Evolutionary conservation across 257 asterid genomes (phyloP), one percentile per base, ranked within the genome.

Genomic region (Primulina eburnea): DNA sequence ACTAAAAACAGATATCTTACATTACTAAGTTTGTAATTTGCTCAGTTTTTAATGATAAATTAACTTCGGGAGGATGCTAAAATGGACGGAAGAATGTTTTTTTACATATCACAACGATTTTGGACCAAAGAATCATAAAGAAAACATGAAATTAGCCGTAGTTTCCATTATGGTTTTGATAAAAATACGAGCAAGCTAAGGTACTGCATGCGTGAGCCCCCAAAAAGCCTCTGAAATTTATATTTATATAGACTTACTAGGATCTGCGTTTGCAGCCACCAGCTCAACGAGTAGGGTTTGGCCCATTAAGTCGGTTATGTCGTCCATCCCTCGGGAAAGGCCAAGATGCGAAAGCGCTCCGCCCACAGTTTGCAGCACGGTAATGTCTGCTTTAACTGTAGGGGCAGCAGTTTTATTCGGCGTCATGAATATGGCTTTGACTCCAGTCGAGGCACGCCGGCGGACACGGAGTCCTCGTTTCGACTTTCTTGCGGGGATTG

Each of bases 341-440:
- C 86, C 81, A 14, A 84, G 76, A 77, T 81, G 80, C 57, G 70
- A 24, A 40, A 84, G 77, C 55, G 69, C 69, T 8, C 88, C 87
- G 0, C 85, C 88, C 21, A 74, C 75, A 1, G 92, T 81, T 11
- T 68, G 68, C 32, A 76, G 79, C 65, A 79, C 95, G 1, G 82
- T 82, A 2, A 89, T 66, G 7, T 74, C 50, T 2, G 77, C 92
- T 64, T 79, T 86, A 4, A 77, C 81, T 1, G 35, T 21, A 67
- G 35, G 57, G 18, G 75, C 69, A 5, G 80, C 69, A 6, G 80
- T 9, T 35, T 72, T 83, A 62, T 73, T 77, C 7, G 64, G 17
- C 14, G 76, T 8, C 60, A 37, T 30, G 0, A 67, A 26, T n/a
- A 55, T 17, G 28, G 81, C 89, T 66, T 76, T 84, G 1, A 79